These are phyloP conservation scores for Tylopilus sp. DNA, from an alignment of 768 basidiomycete species.

Conservation along the genomic window DNA sequence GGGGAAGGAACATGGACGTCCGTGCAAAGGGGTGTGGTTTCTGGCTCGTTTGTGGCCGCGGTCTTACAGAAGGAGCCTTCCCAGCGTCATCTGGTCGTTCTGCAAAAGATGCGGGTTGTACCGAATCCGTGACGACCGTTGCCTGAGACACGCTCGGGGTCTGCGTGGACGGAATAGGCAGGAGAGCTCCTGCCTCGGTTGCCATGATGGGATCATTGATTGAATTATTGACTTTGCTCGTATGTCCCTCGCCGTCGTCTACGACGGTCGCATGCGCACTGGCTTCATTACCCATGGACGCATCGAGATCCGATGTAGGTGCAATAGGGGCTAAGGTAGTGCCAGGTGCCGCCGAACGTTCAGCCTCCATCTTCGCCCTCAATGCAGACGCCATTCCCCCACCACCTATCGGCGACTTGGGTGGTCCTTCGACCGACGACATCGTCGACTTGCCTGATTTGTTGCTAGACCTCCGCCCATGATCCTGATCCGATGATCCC, in stretches of 20 bases:
- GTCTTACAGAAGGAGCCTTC: constrained; percentile 24
- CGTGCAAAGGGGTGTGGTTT: constrained; percentile 29
- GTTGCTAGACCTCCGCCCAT: constrained; percentile 16
- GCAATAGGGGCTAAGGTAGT: not conserved
- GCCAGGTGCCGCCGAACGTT: not conserved
- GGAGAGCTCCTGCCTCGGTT: constrained; percentile 12
- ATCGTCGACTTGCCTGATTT: constrained; percentile 22
- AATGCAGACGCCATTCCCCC: constrained; percentile 17
- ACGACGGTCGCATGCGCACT: constrained; percentile 11
- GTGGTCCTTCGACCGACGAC: constrained; percentile 15
- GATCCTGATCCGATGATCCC: constrained; percentile 24
- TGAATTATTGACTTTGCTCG: constrained; percentile 6
- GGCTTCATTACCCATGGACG: constrained; percentile 1
- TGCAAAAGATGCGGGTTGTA: constrained; percentile 3
- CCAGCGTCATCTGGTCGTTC: constrained; percentile 6
- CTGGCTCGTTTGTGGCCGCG: constrained; percentile 19
- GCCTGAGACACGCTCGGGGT: constrained; percentile 10
- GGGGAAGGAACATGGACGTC: constrained; percentile 47
- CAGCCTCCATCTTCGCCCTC: constrained; percentile 16
- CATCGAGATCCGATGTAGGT: not conserved
- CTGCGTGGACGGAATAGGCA: constrained; percentile 4
- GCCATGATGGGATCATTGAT: constrained; percentile 3
- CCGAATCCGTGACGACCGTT: constrained; percentile 16
- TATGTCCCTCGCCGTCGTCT: constrained; percentile 14
- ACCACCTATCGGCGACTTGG: constrained; percentile 11